These are phyloP conservation scores for Penicillium brasilianum DNA, from an alignment of 2,329 filamentous ascomycete genomes.

Conservation along the genomic window DNA sequence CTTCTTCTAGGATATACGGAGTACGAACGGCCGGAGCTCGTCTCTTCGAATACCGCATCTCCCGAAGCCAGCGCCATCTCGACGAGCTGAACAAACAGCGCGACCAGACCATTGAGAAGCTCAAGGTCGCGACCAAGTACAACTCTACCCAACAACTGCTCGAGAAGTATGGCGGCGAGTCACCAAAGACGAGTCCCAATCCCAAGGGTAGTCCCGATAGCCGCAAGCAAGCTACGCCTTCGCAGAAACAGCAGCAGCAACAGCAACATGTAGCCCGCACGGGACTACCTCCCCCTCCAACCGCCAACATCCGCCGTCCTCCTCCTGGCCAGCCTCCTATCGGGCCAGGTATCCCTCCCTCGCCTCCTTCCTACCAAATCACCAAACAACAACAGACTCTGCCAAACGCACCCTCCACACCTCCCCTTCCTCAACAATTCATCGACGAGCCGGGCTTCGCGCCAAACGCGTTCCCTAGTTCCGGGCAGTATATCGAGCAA, in stretches of 20 bases:
- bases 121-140: slow-evolving; percentile 95
- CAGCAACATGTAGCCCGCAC: slow-evolving; percentile 52
- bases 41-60: slow-evolving; percentile 82
- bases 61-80: slow-evolving; percentile 69
- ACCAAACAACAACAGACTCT: slow-evolving; percentile 20
- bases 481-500: slow-evolving; percentile 44
- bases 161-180: slow-evolving; percentile 85
- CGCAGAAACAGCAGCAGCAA: slow-evolving; percentile 18
- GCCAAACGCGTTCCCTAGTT: slow-evolving; percentile 52
- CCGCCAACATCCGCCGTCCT: slow-evolving; percentile 63
- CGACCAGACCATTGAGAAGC: slow-evolving; percentile 84
- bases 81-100: slow-evolving; percentile 79
- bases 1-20: slow-evolving; percentile 72
- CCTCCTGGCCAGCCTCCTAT: slow-evolving; percentile 18
- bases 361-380: slow-evolving; percentile 35
- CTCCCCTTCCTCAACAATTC: slow-evolving; percentile 25
- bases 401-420: slow-evolving; percentile 16
- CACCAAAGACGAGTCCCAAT: slow-evolving; percentile 47
- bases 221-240: slow-evolving; percentile 30
- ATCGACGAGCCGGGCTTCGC: slow-evolving; percentile 53
- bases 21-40: slow-evolving; percentile 69
- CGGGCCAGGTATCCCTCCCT: slow-evolving; percentile 30
- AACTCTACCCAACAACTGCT: slow-evolving; percentile 91
- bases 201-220: slow-evolving; percentile 33
- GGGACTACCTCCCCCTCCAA: slow-evolving; percentile 64